Evolutionary conservation across 1,284 basidiomycete genomes (phyloP).

Genomic region (Papiliotrema laurentii): DNA sequence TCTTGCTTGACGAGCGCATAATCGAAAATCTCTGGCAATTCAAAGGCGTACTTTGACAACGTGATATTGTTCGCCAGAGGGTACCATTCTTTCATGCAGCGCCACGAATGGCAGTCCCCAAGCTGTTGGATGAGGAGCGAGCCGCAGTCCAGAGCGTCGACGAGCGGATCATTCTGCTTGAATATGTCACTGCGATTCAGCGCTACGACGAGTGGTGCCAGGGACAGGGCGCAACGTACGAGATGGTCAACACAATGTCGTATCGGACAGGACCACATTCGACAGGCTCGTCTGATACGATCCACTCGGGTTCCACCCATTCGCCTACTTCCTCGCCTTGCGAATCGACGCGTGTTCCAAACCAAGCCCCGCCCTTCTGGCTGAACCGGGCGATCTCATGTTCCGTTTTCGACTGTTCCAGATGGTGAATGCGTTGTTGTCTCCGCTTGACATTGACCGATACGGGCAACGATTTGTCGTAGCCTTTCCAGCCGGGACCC

Average conservation of each 20-base stretch:
- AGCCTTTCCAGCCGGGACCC: slow-evolving; percentile 47
- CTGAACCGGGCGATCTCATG: slow-evolving; percentile 10
- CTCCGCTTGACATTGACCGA: slow-evolving; percentile 40
- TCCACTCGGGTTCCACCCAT: slow-evolving; percentile 5
- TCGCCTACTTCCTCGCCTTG: slow-evolving; percentile 9
- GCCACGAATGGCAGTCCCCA: slow-evolving; percentile 42
- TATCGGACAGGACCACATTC: slow-evolving; percentile 20
- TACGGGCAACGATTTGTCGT: slow-evolving; percentile 34
- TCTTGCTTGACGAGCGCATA: slow-evolving; percentile 28
- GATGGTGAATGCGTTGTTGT: slow-evolving; percentile 25
- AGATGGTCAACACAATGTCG: slow-evolving; percentile 46
- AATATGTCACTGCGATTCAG: slow-evolving; percentile 38
- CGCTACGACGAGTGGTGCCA: neutral
- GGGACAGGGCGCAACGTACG: slow-evolving; percentile 16
- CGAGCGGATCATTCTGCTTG: slow-evolving; percentile 36
- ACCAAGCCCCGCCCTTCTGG: slow-evolving; percentile 2
- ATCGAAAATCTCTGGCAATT: slow-evolving; percentile 46
- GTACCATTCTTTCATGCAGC: slow-evolving; percentile 46
- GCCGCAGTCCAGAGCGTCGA: slow-evolving; percentile 44
- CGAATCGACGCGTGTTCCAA: slow-evolving; percentile 1
- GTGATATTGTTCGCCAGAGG: slow-evolving; percentile 47
- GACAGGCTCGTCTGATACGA: neutral
- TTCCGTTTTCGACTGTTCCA: slow-evolving; percentile 20
- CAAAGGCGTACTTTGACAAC: slow-evolving; percentile 48
- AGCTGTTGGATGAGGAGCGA: slow-evolving; percentile 46